These are phyloP conservation scores for Nicotiana rustica DNA, from an alignment of 305 asterid species.

Conservation along the genomic window DNA sequence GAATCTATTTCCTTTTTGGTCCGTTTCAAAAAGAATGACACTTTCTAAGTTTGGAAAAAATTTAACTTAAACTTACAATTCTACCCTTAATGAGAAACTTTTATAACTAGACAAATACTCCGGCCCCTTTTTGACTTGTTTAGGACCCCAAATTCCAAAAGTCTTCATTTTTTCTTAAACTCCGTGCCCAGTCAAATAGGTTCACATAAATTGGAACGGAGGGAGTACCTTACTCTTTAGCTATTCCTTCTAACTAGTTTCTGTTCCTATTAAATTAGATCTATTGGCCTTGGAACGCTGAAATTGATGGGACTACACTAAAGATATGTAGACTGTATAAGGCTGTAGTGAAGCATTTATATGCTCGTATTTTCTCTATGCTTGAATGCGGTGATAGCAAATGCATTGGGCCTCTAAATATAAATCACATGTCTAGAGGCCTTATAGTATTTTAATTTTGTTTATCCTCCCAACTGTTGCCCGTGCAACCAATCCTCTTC, in stretches of 20 bases:
- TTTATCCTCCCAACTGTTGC: neutral
- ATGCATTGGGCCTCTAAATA: slow-evolving; percentile 14
- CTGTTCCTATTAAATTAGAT: neutral
- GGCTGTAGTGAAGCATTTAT: neutral
- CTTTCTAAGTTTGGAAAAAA: no score
- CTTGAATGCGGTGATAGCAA: slow-evolving; percentile 3
- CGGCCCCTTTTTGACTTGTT: no score
- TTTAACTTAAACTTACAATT: no score
- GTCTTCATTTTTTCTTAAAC: no score
- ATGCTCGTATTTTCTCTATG: neutral
- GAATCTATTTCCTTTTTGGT: no score
- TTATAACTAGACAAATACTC: no score
- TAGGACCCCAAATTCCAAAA: no score
- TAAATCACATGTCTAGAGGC: slow-evolving; percentile 21
- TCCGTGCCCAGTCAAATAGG: no score
- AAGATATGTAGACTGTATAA: neutral
- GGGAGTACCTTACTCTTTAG: neutral
- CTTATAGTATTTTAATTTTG: neutral
- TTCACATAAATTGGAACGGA: no score
- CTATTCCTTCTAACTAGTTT: neutral
- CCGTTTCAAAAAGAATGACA: no score
- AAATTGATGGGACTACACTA: neutral
- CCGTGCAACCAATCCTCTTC: neutral
- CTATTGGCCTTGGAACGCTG: slow-evolving; percentile 13
- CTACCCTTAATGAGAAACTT: no score